Conservation (phyloP, 1,284 basidiomycete genomes). For the Ustilago nuda region DNA sequence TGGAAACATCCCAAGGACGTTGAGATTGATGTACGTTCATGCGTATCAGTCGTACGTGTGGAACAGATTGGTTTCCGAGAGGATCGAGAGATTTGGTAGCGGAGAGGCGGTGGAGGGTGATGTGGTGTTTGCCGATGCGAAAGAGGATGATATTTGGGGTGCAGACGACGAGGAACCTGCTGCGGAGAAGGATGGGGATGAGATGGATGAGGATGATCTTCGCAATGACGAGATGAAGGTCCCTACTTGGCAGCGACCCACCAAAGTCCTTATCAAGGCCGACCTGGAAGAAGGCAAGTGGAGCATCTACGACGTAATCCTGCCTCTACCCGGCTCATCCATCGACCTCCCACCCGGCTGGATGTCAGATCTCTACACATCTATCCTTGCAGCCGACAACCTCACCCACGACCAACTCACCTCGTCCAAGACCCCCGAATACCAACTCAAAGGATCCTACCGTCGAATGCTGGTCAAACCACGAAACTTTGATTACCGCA, state of each 20-base stretch:
- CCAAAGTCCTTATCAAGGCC: slow-evolving; percentile 81
- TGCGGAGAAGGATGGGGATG: slow-evolving; percentile 15
- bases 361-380: slow-evolving; percentile 83
- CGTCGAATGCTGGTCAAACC: slow-evolving; percentile 89
- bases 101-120: slow-evolving; percentile 86
- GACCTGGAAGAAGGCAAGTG: slow-evolving; percentile 76
- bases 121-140: slow-evolving; percentile 64
- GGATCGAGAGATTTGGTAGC: slow-evolving; percentile 82
- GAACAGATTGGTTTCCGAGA: slow-evolving; percentile 94
- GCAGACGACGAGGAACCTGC: neutral
- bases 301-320: slow-evolving; percentile 90
- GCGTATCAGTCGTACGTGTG: slow-evolving; percentile 99
- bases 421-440: slow-evolving; percentile 77
- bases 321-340: slow-evolving; percentile 93
- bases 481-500: slow-evolving; percentile 80
- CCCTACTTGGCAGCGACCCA: slow-evolving; percentile 71
- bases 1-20: slow-evolving; percentile 72
- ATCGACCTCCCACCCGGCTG: slow-evolving; percentile 86
- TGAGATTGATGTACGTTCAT: slow-evolving; percentile 97
- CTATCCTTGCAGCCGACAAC: slow-evolving; percentile 84
- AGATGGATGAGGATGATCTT: slow-evolving; percentile 29
- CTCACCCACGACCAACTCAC: slow-evolving; percentile 85
- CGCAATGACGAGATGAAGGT: slow-evolving; percentile 19
- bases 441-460: slow-evolving; percentile 90
- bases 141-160: slow-evolving; percentile 30